Percentiles rank a stretch among this genome's conserved stretches.
These are phyloP conservation scores for Suillus lakei DNA, from an alignment of 768 basidiomycete genomes.

Conservation along the genomic window DNA sequence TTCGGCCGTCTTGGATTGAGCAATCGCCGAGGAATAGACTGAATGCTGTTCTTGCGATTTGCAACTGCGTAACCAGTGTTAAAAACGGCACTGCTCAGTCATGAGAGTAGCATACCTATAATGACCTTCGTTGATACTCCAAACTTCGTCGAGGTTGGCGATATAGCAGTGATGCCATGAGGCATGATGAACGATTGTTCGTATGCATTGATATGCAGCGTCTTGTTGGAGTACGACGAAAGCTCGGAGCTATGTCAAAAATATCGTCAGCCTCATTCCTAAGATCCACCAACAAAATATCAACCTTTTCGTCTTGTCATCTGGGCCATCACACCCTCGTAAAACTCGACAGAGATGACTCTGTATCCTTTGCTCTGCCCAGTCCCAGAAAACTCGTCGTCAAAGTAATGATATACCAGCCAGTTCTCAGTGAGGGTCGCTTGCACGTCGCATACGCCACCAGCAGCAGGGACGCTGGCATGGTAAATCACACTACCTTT, in stretches of 20 bases:
- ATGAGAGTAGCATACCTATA: slow-evolving; percentile 60
- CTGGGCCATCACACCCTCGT: slow-evolving; percentile 72
- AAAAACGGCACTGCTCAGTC: slow-evolving; percentile 2
- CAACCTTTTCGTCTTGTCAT: slow-evolving; percentile 77
- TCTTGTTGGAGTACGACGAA: slow-evolving; percentile 59
- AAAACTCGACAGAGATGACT: slow-evolving; percentile 85
- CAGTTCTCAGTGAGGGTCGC: slow-evolving; percentile 85
- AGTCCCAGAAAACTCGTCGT: slow-evolving; percentile 51
- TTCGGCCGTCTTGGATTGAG: slow-evolving; percentile 85
- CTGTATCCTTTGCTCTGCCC: slow-evolving; percentile 68
- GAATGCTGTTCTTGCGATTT: slow-evolving; percentile 72
- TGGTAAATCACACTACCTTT: slow-evolving; percentile 82
- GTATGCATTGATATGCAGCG: slow-evolving; percentile 56
- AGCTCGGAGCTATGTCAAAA: slow-evolving; percentile 49
- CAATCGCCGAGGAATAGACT: slow-evolving; percentile 70
- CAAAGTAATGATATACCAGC: slow-evolving; percentile 89
- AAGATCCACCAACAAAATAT: slow-evolving; percentile 22
- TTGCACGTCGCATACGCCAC: slow-evolving; percentile 64
- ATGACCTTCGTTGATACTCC: slow-evolving; percentile 89
- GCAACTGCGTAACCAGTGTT: slow-evolving; percentile 59
- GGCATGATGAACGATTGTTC: slow-evolving; percentile 77
- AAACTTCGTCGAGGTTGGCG: slow-evolving; percentile 82
- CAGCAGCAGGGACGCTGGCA: slow-evolving; percentile 51
- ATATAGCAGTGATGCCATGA: slow-evolving; percentile 67
- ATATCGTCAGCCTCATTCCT: background rate